Evolutionary conservation across 164 flowering plant genomes (phyloP).

Genomic region (Liriodendron chinense): DNA sequence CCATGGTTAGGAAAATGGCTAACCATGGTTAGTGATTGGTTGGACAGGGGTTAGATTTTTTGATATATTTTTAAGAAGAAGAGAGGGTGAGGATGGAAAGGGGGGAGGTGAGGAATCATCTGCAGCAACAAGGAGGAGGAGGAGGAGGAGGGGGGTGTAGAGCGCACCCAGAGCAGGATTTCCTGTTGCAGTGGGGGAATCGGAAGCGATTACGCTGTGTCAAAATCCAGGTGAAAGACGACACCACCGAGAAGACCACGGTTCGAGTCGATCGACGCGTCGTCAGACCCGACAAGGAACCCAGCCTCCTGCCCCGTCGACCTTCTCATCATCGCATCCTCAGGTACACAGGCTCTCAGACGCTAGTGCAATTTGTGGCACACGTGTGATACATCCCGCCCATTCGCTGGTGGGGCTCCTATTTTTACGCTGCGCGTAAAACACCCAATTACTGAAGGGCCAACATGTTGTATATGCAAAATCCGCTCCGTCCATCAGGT

Average conservation of each 20-base stretch:
- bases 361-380: no score
- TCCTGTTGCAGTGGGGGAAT: conserved; percentile 82
- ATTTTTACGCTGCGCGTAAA: no score
- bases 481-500: no score
- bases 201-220: conserved; percentile 76
- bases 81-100: conserved; percentile 35
- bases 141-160: conserved; percentile 19
- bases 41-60: conserved; percentile 7
- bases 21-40: conserved; percentile 14
- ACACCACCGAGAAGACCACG: conserved; percentile 34
- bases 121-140: background rate
- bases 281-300: conserved; percentile 31
- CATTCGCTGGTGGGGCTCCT: no score
- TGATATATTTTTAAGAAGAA: background rate
- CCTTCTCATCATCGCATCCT: conserved; percentile 37
- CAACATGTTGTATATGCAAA: no score
- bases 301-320: conserved; percentile 17
- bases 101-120: conserved; percentile 17
- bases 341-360: conserved; percentile 34
- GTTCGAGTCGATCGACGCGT: conserved; percentile 37
- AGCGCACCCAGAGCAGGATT: conserved; percentile 38
- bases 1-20: conserved; percentile 2
- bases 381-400: no score
- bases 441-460: no score
- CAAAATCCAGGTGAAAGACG: conserved; percentile 59